These are phyloP conservation scores for Phylloporus rhodoxanthus DNA, from an alignment of 768 basidiomycete species.

Conservation along the genomic window DNA sequence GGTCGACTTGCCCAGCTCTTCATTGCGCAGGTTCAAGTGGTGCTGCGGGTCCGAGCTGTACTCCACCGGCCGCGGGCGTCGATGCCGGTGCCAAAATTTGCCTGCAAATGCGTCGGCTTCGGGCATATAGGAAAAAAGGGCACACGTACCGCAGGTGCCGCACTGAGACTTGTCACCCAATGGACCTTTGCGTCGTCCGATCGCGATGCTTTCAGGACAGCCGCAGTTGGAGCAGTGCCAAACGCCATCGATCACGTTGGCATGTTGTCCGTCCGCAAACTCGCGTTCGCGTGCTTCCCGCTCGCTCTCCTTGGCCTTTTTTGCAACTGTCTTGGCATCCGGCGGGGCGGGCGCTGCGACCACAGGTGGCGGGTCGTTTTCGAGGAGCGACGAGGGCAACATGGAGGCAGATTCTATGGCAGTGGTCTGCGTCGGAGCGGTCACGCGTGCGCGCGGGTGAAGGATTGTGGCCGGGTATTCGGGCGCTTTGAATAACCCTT, in stretches of 20 bases:
- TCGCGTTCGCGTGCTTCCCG: slow-evolving; percentile 80
- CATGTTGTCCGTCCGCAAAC: slow-evolving; percentile 76
- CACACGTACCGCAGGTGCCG: slow-evolving; percentile 76
- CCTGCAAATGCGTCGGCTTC: slow-evolving; percentile 39
- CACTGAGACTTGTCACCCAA: slow-evolving; percentile 88
- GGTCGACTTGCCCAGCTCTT: slow-evolving; percentile 51
- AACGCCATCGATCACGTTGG: slow-evolving; percentile 74
- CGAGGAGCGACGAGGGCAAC: slow-evolving; percentile 48
- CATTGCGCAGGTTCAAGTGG: slow-evolving; percentile 53
- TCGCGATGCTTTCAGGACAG: slow-evolving; percentile 78
- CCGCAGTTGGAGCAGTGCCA: slow-evolving; percentile 98
- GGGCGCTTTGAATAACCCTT: slow-evolving; percentile 71
- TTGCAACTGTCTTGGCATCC: slow-evolving; percentile 49
- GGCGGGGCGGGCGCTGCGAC: slow-evolving; percentile 30
- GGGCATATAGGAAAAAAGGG: neutral
- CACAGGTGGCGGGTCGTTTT: slow-evolving; percentile 50
- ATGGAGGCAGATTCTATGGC: slow-evolving; percentile 57
- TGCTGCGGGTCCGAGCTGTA: slow-evolving; percentile 73
- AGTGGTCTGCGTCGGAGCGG: slow-evolving; percentile 59
- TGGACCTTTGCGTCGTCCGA: slow-evolving; percentile 84
- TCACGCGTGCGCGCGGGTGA: slow-evolving; percentile 53
- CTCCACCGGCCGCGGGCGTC: slow-evolving; percentile 71
- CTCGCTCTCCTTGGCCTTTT: slow-evolving; percentile 68
- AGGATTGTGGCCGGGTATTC: slow-evolving; percentile 48
- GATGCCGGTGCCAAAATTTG: slow-evolving; percentile 86